These are phyloP conservation scores for Pseudogymnoascus sp. DNA, from an alignment of 2,329 filamentous ascomycete genomes.

Conservation along the genomic window DNA sequence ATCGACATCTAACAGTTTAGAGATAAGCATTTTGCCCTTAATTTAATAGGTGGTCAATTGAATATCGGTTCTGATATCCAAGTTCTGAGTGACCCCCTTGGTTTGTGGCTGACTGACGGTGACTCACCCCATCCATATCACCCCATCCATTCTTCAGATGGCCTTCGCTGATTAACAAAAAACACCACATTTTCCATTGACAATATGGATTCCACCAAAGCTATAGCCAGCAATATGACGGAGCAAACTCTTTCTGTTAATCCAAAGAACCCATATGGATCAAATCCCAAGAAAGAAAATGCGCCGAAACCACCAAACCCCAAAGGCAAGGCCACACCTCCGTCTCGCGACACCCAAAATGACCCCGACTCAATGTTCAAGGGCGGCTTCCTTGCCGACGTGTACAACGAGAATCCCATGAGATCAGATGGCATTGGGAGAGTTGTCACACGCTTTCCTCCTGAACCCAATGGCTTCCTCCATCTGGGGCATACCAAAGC, in stretches of 20 bases:
- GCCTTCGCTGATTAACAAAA: not conserved
- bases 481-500: conserved; percentile 94
- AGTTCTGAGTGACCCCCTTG: not conserved
- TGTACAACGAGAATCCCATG: conserved; percentile 60
- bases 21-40: not conserved
- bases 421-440: conserved; percentile 33
- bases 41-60: not conserved
- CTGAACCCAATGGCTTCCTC: conserved; percentile 86
- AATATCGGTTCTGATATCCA: not conserved
- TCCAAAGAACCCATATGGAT: conserved; percentile 44
- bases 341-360: conserved; percentile 30
- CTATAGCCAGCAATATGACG: not conserved
- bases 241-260: not conserved
- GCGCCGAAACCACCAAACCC: conserved; percentile 27
- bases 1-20: not conserved
- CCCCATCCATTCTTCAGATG: not conserved
- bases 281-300: conserved; percentile 41
- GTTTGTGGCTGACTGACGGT: not conserved
- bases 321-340: conserved; percentile 20
- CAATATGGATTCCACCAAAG: not conserved
- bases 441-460: conserved; percentile 67
- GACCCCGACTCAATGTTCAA: conserved; percentile 67
- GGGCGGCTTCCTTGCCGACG: conserved; percentile 63
- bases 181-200: not conserved
- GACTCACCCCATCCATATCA: not conserved